A percentile compares a stretch with the other conserved stretches of the same genome.
These are phyloP conservation scores for Rhynchospora tenuis DNA, from an alignment of 176 grass and related monocot genomes.

Conservation along the genomic window DNA sequence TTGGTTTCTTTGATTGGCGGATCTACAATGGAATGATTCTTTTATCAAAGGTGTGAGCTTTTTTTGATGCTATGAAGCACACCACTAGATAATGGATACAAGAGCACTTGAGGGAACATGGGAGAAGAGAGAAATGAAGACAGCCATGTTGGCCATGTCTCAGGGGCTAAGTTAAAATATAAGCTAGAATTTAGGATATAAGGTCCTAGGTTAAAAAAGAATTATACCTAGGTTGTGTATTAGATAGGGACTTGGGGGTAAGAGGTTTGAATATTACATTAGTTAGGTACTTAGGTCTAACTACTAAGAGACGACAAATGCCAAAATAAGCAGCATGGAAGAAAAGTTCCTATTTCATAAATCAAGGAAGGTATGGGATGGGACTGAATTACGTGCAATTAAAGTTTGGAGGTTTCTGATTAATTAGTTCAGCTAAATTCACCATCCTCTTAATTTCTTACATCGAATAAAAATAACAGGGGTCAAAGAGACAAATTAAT, in stretches of 20 bases:
- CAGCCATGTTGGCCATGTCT: not conserved
- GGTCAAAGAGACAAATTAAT: not conserved
- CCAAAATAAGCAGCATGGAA: not conserved
- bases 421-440: slow-evolving; percentile 4
- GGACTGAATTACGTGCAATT: not conserved
- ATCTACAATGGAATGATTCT: slow-evolving; percentile 30
- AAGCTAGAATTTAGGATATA: not conserved
- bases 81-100: not conserved
- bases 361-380: not conserved
- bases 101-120: not conserved
- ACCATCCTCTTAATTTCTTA: not conserved
- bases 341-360: not conserved
- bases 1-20: not conserved
- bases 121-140: slow-evolving; percentile 1
- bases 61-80: not conserved
- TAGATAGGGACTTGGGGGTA: too few species aligned
- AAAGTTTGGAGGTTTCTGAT: not conserved
- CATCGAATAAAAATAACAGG: not conserved
- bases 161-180: slow-evolving; percentile 1
- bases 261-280: not conserved
- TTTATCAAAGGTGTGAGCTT: slow-evolving; percentile 22
- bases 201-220: not conserved
- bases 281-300: not conserved
- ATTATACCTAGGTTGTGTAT: not conserved
- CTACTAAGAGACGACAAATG: slow-evolving; percentile 1